phyloP scores from a whole-genome alignment of 2,329 filamentous ascomycete species.

The Teratosphaeria viscida region DNA sequence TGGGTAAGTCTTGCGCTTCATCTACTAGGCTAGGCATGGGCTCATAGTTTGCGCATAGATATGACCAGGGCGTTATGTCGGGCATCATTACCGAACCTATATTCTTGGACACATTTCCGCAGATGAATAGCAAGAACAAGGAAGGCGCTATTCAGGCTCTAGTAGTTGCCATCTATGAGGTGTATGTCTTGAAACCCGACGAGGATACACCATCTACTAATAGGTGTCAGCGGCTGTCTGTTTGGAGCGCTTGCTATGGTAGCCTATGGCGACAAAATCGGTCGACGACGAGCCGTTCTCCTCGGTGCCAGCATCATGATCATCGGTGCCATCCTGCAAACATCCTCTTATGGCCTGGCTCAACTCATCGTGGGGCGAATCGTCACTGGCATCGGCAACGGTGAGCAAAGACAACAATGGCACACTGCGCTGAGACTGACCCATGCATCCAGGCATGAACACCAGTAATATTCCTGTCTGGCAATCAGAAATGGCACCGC shows the following conservation, averaged over 20 bases:
- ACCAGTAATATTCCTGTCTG: slow-evolving; percentile 4
- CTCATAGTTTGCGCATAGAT: background rate
- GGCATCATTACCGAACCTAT: slow-evolving; percentile 32
- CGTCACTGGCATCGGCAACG: background rate
- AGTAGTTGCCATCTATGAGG: slow-evolving; percentile 23
- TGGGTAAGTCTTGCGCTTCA: background rate
- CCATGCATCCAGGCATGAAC: background rate
- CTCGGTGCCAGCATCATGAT: slow-evolving; percentile 1
- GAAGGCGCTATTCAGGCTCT: slow-evolving; percentile 21
- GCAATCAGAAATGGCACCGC: slow-evolving; percentile 5
- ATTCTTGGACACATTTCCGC: slow-evolving; percentile 31
- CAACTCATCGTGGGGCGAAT: slow-evolving; percentile 4
- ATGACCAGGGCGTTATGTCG: slow-evolving; percentile 23
- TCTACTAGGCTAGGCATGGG: background rate
- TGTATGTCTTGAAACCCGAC: background rate
- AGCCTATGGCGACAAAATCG: background rate
- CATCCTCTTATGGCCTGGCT: slow-evolving; percentile 3
- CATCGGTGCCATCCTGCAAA: slow-evolving; percentile 2
- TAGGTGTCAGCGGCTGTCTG: background rate
- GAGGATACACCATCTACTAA: background rate
- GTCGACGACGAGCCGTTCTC: background rate
- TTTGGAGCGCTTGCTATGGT: background rate
- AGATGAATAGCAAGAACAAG: slow-evolving; percentile 23
- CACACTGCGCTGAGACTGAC: too few relatives aligned
- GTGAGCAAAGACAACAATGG: too few relatives aligned